phyloP scores from a whole-genome alignment of 1,139 yeast genomes.

The Nadsonia starkeyi-henricii region DNA sequence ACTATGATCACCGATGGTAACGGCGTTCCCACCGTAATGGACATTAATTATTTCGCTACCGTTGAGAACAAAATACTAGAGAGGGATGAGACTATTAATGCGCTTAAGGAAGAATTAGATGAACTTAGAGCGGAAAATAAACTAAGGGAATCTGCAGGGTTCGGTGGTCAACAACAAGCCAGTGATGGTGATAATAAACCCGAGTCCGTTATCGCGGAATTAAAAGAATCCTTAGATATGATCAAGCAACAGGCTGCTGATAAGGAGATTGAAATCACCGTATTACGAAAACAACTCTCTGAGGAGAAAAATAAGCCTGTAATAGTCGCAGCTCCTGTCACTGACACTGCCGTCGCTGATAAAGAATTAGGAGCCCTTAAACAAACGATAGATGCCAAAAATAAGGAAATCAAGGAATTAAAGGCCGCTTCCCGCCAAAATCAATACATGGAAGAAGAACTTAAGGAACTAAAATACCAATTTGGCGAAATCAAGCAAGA shows the following conservation, averaged over 20 bases:
- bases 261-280: not conserved
- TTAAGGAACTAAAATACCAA: constrained; percentile 1
- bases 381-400: not conserved
- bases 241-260: not conserved
- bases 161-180: not conserved
- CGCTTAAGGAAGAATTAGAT: constrained; percentile 8
- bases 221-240: not conserved
- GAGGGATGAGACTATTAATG: constrained; percentile 18
- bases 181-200: no score
- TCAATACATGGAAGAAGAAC: constrained; percentile 6
- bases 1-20: constrained; percentile 11
- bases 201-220: not conserved
- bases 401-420: constrained; percentile 6
- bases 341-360: not conserved
- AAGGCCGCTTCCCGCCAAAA: constrained; percentile 10
- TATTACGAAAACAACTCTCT: not conserved
- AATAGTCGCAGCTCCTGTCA: no score
- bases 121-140: constrained; percentile 3
- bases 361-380: not conserved
- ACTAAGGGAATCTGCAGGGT: not conserved
- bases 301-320: not conserved
- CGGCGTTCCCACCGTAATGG: not conserved
- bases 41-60: constrained; percentile 14
- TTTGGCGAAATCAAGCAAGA: constrained; percentile 3
- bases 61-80: constrained; percentile 21